Evolutionary conservation across 345 rosid genomes (phyloP).

Genomic region (Moricandia arvensis): DNA sequence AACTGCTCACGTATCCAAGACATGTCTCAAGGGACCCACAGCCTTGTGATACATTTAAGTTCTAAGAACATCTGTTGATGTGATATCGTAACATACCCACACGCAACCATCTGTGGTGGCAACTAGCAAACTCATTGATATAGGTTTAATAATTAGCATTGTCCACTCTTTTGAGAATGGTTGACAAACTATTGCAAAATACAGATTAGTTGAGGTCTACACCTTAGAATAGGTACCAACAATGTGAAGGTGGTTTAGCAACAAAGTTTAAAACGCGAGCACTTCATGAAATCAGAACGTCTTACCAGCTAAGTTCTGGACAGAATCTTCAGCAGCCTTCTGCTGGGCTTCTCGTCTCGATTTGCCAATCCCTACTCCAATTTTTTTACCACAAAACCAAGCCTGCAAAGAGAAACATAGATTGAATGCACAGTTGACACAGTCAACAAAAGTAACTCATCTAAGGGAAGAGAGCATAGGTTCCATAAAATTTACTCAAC

Average conservation of each 20-base stretch:
- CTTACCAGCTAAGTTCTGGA: conserved; percentile 76
- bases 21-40: conserved; percentile 7
- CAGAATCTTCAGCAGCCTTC: conserved; percentile 78
- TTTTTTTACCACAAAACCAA: conserved; percentile 79
- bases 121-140: conserved; percentile 12
- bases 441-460: neutral
- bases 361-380: conserved; percentile 80
- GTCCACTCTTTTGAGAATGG: conserved; percentile 4
- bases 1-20: conserved; percentile 9
- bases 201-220: conserved; percentile 17
- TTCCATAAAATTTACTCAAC: conserved; percentile 3
- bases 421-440: neutral
- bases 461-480: conserved; percentile 2
- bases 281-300: conserved; percentile 19
- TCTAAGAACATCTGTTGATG: conserved; percentile 10
- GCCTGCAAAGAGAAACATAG: conserved; percentile 50
- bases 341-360: conserved; percentile 83
- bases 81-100: conserved; percentile 17
- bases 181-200: conserved; percentile 7
- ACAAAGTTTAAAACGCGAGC: conserved; percentile 1
- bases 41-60: conserved; percentile 2
- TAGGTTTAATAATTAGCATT: neutral
- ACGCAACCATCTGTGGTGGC: conserved; percentile 15
- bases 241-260: conserved; percentile 10
- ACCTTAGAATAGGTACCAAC: neutral